Evolutionary conservation across 345 rosid genomes (phyloP), one percentile per base, ranked within the genome.

Genomic region (Pistacia atlantica): DNA sequence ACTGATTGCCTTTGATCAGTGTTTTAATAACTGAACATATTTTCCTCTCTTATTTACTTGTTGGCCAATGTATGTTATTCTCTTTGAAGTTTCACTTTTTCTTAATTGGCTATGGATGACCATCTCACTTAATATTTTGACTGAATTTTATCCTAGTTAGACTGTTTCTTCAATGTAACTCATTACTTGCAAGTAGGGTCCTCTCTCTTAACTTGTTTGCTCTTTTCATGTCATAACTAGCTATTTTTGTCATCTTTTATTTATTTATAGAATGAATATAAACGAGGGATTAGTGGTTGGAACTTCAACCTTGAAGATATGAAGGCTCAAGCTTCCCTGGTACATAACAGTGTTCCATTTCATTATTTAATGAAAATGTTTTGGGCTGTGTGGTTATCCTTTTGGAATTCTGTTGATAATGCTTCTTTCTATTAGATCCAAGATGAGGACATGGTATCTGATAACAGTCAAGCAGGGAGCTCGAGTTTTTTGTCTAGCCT

Each of bases 291-390:
- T 56, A 96, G 99, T 73, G 91, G 97, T 67, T 96, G 99, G 99
- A 90, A 96, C 80, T 96, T 96, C 87, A 90, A 96, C 80, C 95
- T 96, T 73, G 99, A 96, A 75, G 97, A 96, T 80, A 77, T 96
- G 91, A 96, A 96, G 81, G 97, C 98, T 85, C 99, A 96, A 80
- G 98, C 99, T 77, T 93, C 99, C 76, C 78, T 93, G 95, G 99
- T 96, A 93, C 90, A 89, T 64, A 65, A 60, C 57, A 76, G 63
- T 71, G 62, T 55, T 73, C 35, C 14, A 56, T 68, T 69, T 72
- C 71, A 28, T 51, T 56, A 46, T 72, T 16, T 10, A 16, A 45
- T 18, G 48, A 52, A 67, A 75, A 46, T 25, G 37, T 73, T 73
- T 60, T 61, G 13, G 45, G 58, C 37, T 8, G 8, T 57, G 55